Evolutionary conservation across 768 basidiomycete genomes (phyloP).

Genomic region (Kwoniella shandongensis): DNA sequence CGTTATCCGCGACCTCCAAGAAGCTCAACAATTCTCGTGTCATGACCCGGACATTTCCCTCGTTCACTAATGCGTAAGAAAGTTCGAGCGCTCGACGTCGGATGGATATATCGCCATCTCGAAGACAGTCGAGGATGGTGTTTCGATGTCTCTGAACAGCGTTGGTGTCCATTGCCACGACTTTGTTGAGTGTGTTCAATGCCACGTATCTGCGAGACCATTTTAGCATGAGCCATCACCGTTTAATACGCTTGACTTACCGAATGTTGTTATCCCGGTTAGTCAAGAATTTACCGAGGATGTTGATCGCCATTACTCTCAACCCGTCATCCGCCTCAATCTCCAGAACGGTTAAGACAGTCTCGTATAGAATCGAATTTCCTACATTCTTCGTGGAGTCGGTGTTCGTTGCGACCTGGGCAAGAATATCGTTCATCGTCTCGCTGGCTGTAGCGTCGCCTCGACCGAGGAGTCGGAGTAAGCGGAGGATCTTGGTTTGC

Average conservation of each 20-base stretch:
- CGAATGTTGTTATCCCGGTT: constrained; percentile 99
- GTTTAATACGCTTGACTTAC: constrained; percentile 59
- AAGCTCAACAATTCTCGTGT: constrained; percentile 91
- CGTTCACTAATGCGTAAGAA: constrained; percentile 95
- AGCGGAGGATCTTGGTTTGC: constrained; percentile 76
- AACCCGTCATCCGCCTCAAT: constrained; percentile 95
- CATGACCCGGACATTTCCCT: constrained; percentile 86
- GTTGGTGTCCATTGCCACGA: constrained; percentile 94
- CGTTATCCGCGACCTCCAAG: constrained; percentile 96
- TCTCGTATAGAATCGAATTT: constrained; percentile 96
- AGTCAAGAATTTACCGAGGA: constrained; percentile 94
- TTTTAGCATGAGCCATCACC: background rate
- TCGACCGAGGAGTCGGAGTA: constrained; percentile 82
- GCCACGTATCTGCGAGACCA: constrained; percentile 76
- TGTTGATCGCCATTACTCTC: constrained; percentile 99
- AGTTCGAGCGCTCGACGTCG: constrained; percentile 93
- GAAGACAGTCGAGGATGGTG: constrained; percentile 96
- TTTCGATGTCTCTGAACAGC: constrained; percentile 97
- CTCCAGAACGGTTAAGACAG: constrained; percentile 90
- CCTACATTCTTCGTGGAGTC: constrained; percentile 97
- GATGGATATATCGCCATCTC: constrained; percentile 99
- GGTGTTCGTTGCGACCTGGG: constrained; percentile 95
- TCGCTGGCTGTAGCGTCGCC: constrained; percentile 85
- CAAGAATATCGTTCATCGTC: constrained; percentile 96
- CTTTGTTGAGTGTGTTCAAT: constrained; percentile 95